Conservation (phyloP, 2,329 filamentous ascomycete genomes). For the Fusarium dimerum region DNA sequence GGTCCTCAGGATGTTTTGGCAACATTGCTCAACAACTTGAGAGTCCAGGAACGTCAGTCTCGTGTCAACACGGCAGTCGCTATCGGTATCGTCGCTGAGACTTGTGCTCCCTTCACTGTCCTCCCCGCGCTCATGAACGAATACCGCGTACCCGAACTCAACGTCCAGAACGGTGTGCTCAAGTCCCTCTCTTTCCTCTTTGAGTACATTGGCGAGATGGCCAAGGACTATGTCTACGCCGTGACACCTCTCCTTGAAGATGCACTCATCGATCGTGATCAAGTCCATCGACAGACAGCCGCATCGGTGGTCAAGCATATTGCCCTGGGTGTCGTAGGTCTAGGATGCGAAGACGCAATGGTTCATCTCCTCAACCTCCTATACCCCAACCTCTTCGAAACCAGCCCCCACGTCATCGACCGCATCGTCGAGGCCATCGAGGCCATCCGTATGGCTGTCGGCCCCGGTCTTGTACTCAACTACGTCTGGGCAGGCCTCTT, state of each 20-base stretch:
- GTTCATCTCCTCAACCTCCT: constrained; percentile 94
- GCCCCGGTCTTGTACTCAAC: constrained; percentile 91
- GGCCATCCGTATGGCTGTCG: constrained; percentile 89
- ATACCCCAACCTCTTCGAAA: constrained; percentile 97
- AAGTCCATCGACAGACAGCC: constrained; percentile 96
- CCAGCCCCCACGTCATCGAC: constrained; percentile 96
- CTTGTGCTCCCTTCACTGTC: constrained; percentile 96
- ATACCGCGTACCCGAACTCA: constrained; percentile 96
- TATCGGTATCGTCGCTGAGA: constrained; percentile 98
- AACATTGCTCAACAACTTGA: constrained; percentile 91
- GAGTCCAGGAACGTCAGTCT: constrained; percentile 96
- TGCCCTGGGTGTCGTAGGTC: constrained; percentile 92
- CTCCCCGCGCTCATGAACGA: constrained; percentile 99
- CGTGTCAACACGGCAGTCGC: constrained; percentile 98
- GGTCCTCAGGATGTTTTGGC: constrained; percentile 96
- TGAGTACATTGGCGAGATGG: constrained; percentile 99
- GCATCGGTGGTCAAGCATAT: constrained; percentile 98
- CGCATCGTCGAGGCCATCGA: constrained; percentile 97
- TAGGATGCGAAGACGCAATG: constrained; percentile 98
- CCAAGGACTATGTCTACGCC: constrained; percentile 98
- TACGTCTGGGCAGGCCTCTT: constrained; percentile 98
- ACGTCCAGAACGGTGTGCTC: constrained; percentile 97
- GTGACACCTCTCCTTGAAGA: constrained; percentile 95
- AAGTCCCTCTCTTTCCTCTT: constrained; percentile 97
- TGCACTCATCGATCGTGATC: constrained; percentile 94